These are phyloP conservation scores for Mayamaea pseudoterrestris DNA, from an alignment of 108 stramenopile species.

Conservation along the genomic window DNA sequence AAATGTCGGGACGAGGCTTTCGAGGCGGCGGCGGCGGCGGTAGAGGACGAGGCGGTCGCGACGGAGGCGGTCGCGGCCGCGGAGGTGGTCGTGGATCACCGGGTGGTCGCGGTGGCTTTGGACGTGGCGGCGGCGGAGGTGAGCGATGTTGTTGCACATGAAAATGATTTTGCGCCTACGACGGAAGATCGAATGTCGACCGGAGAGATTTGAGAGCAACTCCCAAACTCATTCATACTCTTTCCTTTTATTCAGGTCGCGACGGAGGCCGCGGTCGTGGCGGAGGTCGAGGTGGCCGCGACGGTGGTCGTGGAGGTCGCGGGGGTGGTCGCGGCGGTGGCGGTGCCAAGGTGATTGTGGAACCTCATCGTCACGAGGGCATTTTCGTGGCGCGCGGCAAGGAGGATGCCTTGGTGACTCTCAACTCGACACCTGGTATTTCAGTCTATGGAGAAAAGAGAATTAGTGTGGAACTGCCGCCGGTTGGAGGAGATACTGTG, in stretches of 20 bases:
- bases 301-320: constrained; percentile 46
- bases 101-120: constrained; percentile 34
- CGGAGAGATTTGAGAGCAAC: not conserved
- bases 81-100: constrained; percentile 32
- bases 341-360: constrained; percentile 92
- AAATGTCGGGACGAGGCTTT: constrained; percentile 4
- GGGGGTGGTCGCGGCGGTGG: constrained; percentile 81
- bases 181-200: not conserved
- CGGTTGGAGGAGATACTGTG: constrained; percentile 70
- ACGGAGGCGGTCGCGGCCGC: constrained; percentile 45
- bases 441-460: constrained; percentile 99
- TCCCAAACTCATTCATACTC: not conserved
- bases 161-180: not conserved
- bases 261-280: constrained; percentile 14
- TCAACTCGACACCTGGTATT: constrained; percentile 95
- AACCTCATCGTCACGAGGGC: constrained; percentile 96
- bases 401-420: constrained; percentile 97
- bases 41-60: constrained; percentile 16
- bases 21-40: no score
- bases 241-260: no score
- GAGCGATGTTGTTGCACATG: not conserved
- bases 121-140: constrained; percentile 32
- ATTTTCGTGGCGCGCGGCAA: constrained; percentile 98
- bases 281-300: constrained; percentile 30
- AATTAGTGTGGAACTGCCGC: constrained; percentile 86